Base-by-base conservation (phyloP, 805 yeast species). In the Lachancea quebecensis region DNA sequence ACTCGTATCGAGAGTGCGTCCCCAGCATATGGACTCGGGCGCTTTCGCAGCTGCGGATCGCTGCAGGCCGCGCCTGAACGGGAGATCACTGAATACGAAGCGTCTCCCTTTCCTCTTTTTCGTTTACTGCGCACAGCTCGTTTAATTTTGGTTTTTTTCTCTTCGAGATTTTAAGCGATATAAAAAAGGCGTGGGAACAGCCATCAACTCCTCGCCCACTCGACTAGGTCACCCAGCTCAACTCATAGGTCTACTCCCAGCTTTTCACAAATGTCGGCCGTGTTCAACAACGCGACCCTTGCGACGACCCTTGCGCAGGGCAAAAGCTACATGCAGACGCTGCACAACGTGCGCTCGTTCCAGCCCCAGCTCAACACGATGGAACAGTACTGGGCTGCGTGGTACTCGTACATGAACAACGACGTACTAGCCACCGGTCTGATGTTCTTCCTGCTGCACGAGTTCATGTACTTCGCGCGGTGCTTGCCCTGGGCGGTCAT, bases 341-440 rank as follows among this genome's bases (percentile, higher is more conserved):
- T 66, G 30, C 52, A 57, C 33, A 68, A 68, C 46, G 65, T 75
- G 12, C 57, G 56, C 32, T 59, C 56, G 21, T 55, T 64, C 17
- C 75, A 73, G 55, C 66, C 69, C 2, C 73, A 75, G 14, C 65
- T 80, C 50, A 76, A 68, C 56, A 43, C 69, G 18, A 35, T 81
- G 36, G 97, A 91, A 65, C 75, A 75, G 52, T 60, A 79, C 46
- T 91, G 99, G 99, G 95, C 95, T 10, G 70, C 88, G 17, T 91
- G 86, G 79, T 91, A 89, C 70, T 71, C 79, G 48, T 89, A 80
- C 68, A 77, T 89, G 75, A 76, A 79, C 55, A 91, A 91, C 65
- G 99, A 91, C 66, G 73, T 85, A 30, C 73, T 91, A 50, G 96
- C 98, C 42, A 91, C 98, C 1, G 99, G 98, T 4, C 65, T 89